Percentiles rank a stretch among this genome's conserved stretches.
phyloP scores from a whole-genome alignment of 2,329 filamentous ascomycete genomes.

The Trichoderma oligosporum region DNA sequence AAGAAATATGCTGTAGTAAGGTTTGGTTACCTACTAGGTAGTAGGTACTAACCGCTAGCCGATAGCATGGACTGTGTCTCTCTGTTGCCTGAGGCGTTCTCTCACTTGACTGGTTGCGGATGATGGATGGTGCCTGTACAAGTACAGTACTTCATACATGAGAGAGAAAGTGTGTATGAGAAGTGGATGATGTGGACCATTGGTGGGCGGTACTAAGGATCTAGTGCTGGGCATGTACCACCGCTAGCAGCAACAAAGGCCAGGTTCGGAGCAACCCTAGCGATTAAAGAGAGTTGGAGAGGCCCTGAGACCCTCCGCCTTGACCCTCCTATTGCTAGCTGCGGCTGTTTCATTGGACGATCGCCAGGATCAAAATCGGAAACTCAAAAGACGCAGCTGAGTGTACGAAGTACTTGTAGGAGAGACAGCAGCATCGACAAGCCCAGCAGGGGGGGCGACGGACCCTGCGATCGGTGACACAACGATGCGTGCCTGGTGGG shows the following conservation, averaged over 20 bases:
- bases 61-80: not conserved
- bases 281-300: not conserved
- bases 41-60: slow-evolving; percentile 5
- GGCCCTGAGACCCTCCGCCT: no score
- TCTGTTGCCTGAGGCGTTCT: slow-evolving; percentile 4
- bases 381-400: slow-evolving; percentile 10
- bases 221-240: slow-evolving; percentile 1
- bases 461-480: slow-evolving; percentile 17
- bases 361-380: slow-evolving; percentile 17
- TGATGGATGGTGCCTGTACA: no score
- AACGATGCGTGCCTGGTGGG: slow-evolving; percentile 15
- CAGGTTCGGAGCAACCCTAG: slow-evolving; percentile 11
- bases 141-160: no score
- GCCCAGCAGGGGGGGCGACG: not conserved
- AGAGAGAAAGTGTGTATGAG: not conserved
- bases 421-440: not conserved
- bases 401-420: not conserved
- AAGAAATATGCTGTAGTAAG: not conserved
- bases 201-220: not conserved
- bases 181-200: not conserved
- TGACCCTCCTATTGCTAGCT: not conserved
- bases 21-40: no score
- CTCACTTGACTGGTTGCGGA: slow-evolving; percentile 16
- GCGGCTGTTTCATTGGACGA: slow-evolving; percentile 12
- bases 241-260: slow-evolving; percentile 12